Conservation (phyloP, 2,329 filamentous ascomycete genomes). For the Saccharata proteae region DNA sequence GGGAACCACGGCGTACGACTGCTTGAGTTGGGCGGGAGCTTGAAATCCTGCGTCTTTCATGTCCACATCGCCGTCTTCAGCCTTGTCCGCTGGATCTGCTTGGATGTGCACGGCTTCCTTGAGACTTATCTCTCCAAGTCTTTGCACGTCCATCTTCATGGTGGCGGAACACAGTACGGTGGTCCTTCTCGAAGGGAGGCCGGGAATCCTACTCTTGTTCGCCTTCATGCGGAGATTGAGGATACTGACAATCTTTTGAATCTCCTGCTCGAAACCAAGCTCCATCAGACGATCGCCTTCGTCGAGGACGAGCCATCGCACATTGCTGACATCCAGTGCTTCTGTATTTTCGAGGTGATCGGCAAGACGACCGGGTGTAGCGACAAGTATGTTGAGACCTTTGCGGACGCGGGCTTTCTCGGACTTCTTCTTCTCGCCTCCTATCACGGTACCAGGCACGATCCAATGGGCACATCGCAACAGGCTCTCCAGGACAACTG, state of each 20-base stretch:
- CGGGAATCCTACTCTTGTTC: slow-evolving; percentile 47
- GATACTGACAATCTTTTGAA: slow-evolving; percentile 73
- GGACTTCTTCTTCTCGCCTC: slow-evolving; percentile 61
- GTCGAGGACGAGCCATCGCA: slow-evolving; percentile 87
- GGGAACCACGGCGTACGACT: slow-evolving; percentile 76
- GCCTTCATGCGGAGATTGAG: slow-evolving; percentile 54
- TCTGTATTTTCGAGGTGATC: slow-evolving; percentile 92
- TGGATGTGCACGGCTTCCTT: slow-evolving; percentile 85
- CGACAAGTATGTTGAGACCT: slow-evolving; percentile 89
- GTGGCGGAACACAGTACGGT: slow-evolving; percentile 94
- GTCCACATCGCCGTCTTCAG: slow-evolving; percentile 33
- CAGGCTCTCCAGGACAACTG: slow-evolving; percentile 71
- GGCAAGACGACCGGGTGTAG: slow-evolving; percentile 79
- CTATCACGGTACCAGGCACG: slow-evolving; percentile 73
- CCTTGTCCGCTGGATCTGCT: slow-evolving; percentile 46
- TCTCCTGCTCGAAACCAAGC: slow-evolving; percentile 88
- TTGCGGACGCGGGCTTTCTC: slow-evolving; percentile 92
- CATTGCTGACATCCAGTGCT: slow-evolving; percentile 73
- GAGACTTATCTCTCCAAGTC: slow-evolving; percentile 85
- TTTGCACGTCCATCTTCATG: slow-evolving; percentile 95
- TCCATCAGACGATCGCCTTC: slow-evolving; percentile 99
- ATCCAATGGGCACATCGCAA: slow-evolving; percentile 89
- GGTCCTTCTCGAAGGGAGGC: slow-evolving; percentile 63
- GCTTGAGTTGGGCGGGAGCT: slow-evolving; percentile 86
- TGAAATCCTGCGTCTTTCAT: slow-evolving; percentile 48